These are phyloP conservation scores for Cenchrus fungigraminus DNA, from an alignment of 176 grass and related monocot species.

Conservation along the genomic window DNA sequence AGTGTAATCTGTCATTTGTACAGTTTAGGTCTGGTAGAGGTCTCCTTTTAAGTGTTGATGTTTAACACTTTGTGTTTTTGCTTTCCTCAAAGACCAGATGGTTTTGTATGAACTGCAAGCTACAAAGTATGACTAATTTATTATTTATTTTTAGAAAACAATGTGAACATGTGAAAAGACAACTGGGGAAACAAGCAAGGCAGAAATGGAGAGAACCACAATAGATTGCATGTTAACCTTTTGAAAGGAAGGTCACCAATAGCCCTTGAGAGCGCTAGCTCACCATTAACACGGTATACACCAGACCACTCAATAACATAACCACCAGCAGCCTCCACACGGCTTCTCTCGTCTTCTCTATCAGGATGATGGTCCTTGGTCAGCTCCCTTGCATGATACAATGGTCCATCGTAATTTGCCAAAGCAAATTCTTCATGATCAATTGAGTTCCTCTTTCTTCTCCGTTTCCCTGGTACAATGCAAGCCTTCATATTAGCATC, in stretches of 20 bases:
- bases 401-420: conserved; percentile 59
- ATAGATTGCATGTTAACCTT: conserved; percentile 62
- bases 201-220: conserved; percentile 8
- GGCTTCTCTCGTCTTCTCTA: conserved; percentile 95
- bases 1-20: background rate
- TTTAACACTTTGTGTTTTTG: background rate
- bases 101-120: background rate
- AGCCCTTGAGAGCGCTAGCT: conserved; percentile 88
- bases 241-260: conserved; percentile 90
- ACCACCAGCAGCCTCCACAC: conserved; percentile 89
- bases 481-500: conserved; percentile 32
- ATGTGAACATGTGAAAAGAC: background rate
- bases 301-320: conserved; percentile 92
- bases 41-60: background rate
- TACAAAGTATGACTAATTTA: background rate
- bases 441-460: conserved; percentile 62
- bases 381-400: conserved; percentile 78
- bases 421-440: conserved; percentile 49
- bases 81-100: background rate
- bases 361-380: conserved; percentile 93
- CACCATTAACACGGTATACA: conserved; percentile 78
- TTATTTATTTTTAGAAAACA: conserved; percentile 20
- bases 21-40: background rate
- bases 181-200: background rate
- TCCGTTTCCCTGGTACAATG: conserved; percentile 55